phyloP scores from a whole-genome alignment of 2,329 filamentous ascomycete species.

The Colletotrichum sp. region DNA sequence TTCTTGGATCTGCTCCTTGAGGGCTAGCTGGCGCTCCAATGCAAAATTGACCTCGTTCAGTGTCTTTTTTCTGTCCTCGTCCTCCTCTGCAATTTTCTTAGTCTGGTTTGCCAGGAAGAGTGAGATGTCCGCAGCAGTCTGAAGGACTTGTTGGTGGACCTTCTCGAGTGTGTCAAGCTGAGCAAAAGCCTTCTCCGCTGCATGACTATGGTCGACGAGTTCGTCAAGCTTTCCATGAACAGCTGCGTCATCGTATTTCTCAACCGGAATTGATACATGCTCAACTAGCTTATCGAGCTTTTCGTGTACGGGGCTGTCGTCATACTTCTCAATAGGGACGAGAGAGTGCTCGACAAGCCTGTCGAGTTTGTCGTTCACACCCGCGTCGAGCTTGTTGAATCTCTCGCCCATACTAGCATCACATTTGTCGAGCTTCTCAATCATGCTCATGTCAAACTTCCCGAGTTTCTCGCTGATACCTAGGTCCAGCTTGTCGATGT shows the following conservation, averaged over 20 bases:
- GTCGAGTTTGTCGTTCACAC: conserved; percentile 2
- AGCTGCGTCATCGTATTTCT: conserved; percentile 27
- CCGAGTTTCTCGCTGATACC: conserved; percentile 46
- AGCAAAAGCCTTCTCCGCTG: conserved; percentile 71
- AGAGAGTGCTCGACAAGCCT: conserved; percentile 10
- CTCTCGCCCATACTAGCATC: conserved; percentile 48
- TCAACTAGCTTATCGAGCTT: conserved; percentile 41
- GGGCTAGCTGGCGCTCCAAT: conserved; percentile 76
- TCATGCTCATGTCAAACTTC: conserved; percentile 41
- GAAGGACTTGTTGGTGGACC: conserved; percentile 86
- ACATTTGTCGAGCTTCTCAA: conserved; percentile 40
- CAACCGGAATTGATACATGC: conserved; percentile 5
- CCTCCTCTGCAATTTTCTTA: conserved; percentile 75
- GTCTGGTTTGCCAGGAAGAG: conserved; percentile 81
- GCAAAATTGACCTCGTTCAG: conserved; percentile 80
- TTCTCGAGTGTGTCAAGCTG: conserved; percentile 85
- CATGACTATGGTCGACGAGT: conserved; percentile 67
- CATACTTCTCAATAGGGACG: conserved; percentile 20
- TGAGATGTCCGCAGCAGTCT: conserved; percentile 83
- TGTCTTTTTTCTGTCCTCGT: conserved; percentile 78
- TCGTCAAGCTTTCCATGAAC: conserved; percentile 34
- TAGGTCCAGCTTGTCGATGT: conserved; percentile 41
- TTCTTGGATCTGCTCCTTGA: conserved; percentile 66
- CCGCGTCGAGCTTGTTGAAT: neutral
- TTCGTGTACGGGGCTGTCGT: conserved; percentile 28